Conservation (phyloP, 306 rosid genomes). For the Echinosophora koreensis region DNA sequence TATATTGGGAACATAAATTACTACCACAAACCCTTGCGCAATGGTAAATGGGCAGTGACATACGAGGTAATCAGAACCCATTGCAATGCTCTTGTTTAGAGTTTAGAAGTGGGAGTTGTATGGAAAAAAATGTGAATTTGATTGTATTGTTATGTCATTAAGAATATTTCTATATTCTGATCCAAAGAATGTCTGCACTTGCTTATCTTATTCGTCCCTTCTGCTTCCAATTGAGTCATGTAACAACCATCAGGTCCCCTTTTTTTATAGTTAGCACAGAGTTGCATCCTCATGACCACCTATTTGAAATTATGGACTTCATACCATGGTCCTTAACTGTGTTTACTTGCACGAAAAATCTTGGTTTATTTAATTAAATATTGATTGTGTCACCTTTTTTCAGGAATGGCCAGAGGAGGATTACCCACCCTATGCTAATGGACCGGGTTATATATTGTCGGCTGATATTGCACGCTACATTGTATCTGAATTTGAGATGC, state of each 20-base stretch:
- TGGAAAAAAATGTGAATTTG: neutral
- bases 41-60: slow-evolving; percentile 95
- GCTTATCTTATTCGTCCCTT: neutral
- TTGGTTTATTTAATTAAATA: neutral
- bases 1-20: slow-evolving; percentile 89
- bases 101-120: neutral
- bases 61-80: slow-evolving; percentile 63
- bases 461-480: slow-evolving; percentile 68
- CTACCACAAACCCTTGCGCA: slow-evolving; percentile 81
- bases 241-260: neutral
- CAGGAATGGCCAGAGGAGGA: slow-evolving; percentile 92
- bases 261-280: neutral
- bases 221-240: neutral
- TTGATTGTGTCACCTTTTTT: slow-evolving; percentile 29
- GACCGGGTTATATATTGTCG: slow-evolving; percentile 84
- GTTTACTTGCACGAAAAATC: neutral
- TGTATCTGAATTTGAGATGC: slow-evolving; percentile 66
- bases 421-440: slow-evolving; percentile 89
- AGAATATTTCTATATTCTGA: slow-evolving; percentile 8
- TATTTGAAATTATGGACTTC: neutral
- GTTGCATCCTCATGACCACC: neutral
- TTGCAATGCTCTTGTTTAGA: slow-evolving; percentile 10
- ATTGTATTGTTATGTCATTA: neutral
- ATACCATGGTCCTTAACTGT: neutral
- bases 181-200: slow-evolving; percentile 8